Evolutionary conservation across 2,329 filamentous ascomycete genomes (phyloP), one percentile per base, ranked within the genome.

Genomic region (Cadophora luteo-olivacea): DNA sequence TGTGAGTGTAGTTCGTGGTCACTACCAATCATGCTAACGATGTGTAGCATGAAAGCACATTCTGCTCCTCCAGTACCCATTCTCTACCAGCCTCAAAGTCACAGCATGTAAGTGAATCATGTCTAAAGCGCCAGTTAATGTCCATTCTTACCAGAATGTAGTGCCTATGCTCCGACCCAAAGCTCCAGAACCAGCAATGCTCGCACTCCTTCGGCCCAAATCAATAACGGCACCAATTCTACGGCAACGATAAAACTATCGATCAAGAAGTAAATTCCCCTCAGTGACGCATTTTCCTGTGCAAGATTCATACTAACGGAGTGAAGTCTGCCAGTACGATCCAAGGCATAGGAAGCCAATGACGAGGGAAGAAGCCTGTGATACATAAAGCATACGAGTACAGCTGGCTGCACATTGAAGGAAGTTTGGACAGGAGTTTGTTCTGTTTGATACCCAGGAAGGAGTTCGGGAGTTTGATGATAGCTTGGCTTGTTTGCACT

Each of bases 321-420:
- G 6, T 49, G 45, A 49, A 49, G 45, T 8, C 45, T 49, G 6
- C 1, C 45, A 49, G n/a, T 49, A 1, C 45, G 45, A 22, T n/a
- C 19, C 5, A 49, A 49, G n/a, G n/a, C 12, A 22, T n/a, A n/a
- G 11, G 45, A 3, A 8, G 22, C 45, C 45, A n/a, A 48, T 6
- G 45, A 48, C 4, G 45, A 48, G 19, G n/a, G 19, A 22, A 45
- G 16, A 14, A n/a, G n/a, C n/a, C n/a, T n/a, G n/a, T n/a, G n/a
- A n/a, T n/a, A n/a, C n/a, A n/a, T n/a, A n/a, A 49, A 33, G 16
- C 5, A 55, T 55, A 36, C 33, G 12, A 9, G 36, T 60, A 45
- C 57, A 60, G 33, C 36, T 16, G 22, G 57, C 57, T 45, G 36
- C 36, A 60, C 57, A 41, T 6, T 45, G n/a, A 60, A 38, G 19